Conservation (phyloP, 805 yeast genomes). For the Candida maris region DNA sequence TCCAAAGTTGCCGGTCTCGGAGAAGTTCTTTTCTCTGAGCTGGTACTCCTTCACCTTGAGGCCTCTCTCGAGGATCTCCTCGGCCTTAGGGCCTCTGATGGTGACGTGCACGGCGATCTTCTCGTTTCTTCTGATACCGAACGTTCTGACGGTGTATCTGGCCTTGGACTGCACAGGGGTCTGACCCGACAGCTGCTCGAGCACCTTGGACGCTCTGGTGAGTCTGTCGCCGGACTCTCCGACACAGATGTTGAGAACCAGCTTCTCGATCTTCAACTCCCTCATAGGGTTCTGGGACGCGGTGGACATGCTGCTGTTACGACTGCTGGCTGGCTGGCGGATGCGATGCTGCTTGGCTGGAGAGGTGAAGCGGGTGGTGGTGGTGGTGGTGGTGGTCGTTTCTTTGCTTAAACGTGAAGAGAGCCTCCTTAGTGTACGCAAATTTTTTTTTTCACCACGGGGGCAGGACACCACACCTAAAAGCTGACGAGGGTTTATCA, state of each 20-base stretch:
- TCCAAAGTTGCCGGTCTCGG: conserved; percentile 99
- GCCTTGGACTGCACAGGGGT: conserved; percentile 99
- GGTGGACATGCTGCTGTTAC: conserved; percentile 36
- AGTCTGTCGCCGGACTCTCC: conserved; percentile 99
- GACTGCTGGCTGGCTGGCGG: no score
- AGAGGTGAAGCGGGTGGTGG: no score
- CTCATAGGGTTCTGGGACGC: conserved; percentile 92
- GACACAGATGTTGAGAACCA: conserved; percentile 99
- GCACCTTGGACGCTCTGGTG: conserved; percentile 99
- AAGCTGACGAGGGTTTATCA: no score
- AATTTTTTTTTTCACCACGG: no score
- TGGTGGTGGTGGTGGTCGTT: no score
- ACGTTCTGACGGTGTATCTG: conserved; percentile 99
- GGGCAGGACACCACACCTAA: no score
- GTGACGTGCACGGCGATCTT: conserved; percentile 99
- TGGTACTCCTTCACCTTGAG: conserved; percentile 99
- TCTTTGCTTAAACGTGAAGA: no score
- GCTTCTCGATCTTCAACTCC: conserved; percentile 98
- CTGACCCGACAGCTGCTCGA: conserved; percentile 99
- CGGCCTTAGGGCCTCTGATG: conserved; percentile 99
- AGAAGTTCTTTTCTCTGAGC: conserved; percentile 90
- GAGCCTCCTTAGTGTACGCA: no score
- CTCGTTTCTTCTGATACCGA: conserved; percentile 99
- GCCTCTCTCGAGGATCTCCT: conserved; percentile 99
- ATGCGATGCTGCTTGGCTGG: no score